Base-by-base conservation (phyloP, 208 protist genomes). In the Lotmaria passim region DNA sequence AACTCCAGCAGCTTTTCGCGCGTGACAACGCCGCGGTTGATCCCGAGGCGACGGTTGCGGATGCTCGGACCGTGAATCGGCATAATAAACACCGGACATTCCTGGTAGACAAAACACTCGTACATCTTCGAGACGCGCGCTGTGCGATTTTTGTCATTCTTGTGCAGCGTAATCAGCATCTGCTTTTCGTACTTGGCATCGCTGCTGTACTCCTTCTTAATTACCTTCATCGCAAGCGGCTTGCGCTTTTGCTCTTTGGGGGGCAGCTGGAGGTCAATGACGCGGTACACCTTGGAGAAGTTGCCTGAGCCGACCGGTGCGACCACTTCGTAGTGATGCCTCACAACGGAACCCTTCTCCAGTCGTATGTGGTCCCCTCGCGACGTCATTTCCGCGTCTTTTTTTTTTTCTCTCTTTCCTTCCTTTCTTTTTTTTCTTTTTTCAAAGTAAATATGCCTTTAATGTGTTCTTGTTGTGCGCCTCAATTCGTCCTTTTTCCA, bases 281-380 rank as follows among this genome's bases (percentile, higher is more conserved):
- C 87, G 24, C 77, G 77, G 58, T 94, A 96, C 30, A 96, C 89
- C 36, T 85, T 93, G 17, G 87, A 91, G 48, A 96, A 96, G 70
- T 95, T 90, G 30, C 92, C 92, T 8, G 75, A 84, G 21, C 92
- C 92, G 10, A 93, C 71, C 50, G 92, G 76, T 11, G 78, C 38
- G 31, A 93, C 28, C 11, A 96, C 79, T 46, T 85, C 68, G 66
- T 92, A 96, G 26, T 82, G 76, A 23, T 70, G 48, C 55, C 80
- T 69, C 36, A 96, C 80, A 0, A 95, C 17, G 23, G 87, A 58
- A 12, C 85, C 86, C 14, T 76, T 73, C n/a, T 62, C 67, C 14
- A 94, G 58, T n/a, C 63, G 59, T 55, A 92, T 59, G 46, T 94
- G 80, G 36, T 87, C 74, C 3, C 81, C 81, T 31, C 73, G 75